Evolutionary conservation across 208 protist species (phyloP).

Genomic region (Acanthamoeba lenticulata): DNA sequence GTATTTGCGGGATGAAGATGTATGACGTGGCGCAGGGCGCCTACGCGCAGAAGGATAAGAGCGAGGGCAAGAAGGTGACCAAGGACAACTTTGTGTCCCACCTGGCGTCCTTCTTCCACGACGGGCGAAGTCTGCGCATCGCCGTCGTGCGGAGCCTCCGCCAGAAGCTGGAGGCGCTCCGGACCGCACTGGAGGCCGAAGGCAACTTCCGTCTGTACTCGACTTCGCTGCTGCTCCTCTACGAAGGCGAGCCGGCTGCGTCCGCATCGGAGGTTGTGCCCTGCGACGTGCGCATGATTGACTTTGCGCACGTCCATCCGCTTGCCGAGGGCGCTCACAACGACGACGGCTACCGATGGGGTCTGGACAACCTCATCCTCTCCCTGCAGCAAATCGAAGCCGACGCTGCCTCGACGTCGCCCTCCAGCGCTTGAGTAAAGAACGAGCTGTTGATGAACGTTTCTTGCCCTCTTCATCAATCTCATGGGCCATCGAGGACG

Average conservation of each 20-base stretch:
- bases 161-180: neutral
- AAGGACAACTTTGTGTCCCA: neutral
- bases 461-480: no score
- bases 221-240: constrained; percentile 9
- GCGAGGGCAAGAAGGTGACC: constrained; percentile 18
- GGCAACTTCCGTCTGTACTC: constrained; percentile 14
- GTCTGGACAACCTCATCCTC: constrained; percentile 23
- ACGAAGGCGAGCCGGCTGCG: neutral
- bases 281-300: neutral
- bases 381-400: neutral
- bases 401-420: no score
- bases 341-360: constrained; percentile 38
- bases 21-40: neutral
- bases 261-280: neutral
- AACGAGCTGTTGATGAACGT: neutral
- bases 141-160: neutral
- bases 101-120: constrained; percentile 43
- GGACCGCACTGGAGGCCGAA: neutral
- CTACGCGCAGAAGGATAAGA: neutral
- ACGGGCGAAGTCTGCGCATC: neutral
- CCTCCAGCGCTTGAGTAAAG: neutral
- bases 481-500: no score
- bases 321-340: neutral
- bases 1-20: constrained; percentile 47
- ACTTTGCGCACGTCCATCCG: constrained; percentile 1